Percentiles rank a stretch among this genome's conserved stretches.
phyloP scores from a whole-genome alignment of 495 filamentous ascomycete genomes.

The Penicillium samsonianum region DNA sequence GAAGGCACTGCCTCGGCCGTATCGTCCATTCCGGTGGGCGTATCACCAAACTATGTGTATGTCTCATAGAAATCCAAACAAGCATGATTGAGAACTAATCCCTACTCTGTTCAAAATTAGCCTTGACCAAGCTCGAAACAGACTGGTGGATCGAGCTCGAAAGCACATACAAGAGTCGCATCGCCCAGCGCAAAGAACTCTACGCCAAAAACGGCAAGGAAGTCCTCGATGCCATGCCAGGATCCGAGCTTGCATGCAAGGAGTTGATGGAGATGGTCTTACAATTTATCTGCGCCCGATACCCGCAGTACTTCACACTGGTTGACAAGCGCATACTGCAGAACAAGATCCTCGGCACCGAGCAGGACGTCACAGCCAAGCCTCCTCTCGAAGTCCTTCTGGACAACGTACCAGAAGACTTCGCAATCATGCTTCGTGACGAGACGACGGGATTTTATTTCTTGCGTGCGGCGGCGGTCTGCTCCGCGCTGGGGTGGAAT shows the following conservation, averaged over 20 bases:
- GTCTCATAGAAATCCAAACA: conserved; percentile 25
- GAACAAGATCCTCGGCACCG: conserved; percentile 69
- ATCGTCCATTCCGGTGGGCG: conserved; percentile 81
- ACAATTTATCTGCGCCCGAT: conserved; percentile 76
- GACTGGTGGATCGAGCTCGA: conserved; percentile 95
- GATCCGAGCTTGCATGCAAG: conserved; percentile 78
- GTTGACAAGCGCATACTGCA: conserved; percentile 61
- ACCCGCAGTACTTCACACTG: conserved; percentile 77
- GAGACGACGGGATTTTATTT: conserved; percentile 71
- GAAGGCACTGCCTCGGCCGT: conserved; percentile 66
- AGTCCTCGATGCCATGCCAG: conserved; percentile 72
- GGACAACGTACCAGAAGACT: conserved; percentile 87
- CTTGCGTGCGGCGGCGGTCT: conserved; percentile 77
- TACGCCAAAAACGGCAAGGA: conserved; percentile 61
- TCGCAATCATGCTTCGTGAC: conserved; percentile 76
- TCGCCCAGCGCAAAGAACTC: conserved; percentile 71
- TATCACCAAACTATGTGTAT: conserved; percentile 96
- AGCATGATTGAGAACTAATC: conserved; percentile 15
- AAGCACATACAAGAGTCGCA: conserved; percentile 66
- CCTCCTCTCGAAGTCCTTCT: conserved; percentile 73
- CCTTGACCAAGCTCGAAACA: conserved; percentile 75
- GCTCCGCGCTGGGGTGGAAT: conserved; percentile 81
- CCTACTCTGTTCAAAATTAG: conserved; percentile 40
- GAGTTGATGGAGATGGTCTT: conserved; percentile 90
- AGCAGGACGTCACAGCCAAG: conserved; percentile 61